phyloP scores from a whole-genome alignment of 179 eudicot species.

The Dionaea muscipula region DNA sequence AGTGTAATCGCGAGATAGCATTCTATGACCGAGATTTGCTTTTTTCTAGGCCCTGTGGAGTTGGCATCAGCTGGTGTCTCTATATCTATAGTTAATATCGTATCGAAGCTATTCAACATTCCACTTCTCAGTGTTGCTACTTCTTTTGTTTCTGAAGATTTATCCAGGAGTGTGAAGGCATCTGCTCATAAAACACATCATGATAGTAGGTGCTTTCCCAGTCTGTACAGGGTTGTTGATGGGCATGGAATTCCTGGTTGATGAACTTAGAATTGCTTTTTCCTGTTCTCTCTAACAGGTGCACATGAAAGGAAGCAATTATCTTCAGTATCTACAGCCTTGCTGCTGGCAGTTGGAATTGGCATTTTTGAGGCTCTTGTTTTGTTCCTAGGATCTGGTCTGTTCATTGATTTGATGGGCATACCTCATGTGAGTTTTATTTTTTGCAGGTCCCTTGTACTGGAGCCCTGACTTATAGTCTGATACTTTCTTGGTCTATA shows the following conservation, averaged over 20 bases:
- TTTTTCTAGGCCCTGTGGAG: constrained; percentile 51
- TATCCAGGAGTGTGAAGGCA: constrained; percentile 7
- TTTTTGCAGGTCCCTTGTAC: background rate
- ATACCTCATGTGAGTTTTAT: constrained; percentile 41
- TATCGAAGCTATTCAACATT: constrained; percentile 82
- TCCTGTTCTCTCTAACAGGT: background rate
- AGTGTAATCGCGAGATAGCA: background rate
- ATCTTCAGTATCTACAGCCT: constrained; percentile 74
- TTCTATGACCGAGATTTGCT: background rate
- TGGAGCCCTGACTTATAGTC: background rate
- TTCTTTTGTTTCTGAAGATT: constrained; percentile 60
- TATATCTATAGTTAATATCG: constrained; percentile 66
- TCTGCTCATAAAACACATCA: background rate
- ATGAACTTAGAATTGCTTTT: constrained; percentile 1
- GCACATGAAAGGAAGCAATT: constrained; percentile 42
- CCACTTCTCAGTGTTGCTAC: constrained; percentile 96
- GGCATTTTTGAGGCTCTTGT: constrained; percentile 71
- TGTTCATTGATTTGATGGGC: constrained; percentile 78
- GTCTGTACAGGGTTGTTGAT: background rate
- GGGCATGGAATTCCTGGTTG: background rate
- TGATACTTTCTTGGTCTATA: background rate
- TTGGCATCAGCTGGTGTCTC: constrained; percentile 95
- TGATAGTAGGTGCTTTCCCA: background rate
- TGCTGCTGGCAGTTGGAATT: constrained; percentile 64
- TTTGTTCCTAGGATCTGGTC: constrained; percentile 64